Base-by-base conservation (phyloP, 306 rosid species). In the Hylodesmum podocarpum region DNA sequence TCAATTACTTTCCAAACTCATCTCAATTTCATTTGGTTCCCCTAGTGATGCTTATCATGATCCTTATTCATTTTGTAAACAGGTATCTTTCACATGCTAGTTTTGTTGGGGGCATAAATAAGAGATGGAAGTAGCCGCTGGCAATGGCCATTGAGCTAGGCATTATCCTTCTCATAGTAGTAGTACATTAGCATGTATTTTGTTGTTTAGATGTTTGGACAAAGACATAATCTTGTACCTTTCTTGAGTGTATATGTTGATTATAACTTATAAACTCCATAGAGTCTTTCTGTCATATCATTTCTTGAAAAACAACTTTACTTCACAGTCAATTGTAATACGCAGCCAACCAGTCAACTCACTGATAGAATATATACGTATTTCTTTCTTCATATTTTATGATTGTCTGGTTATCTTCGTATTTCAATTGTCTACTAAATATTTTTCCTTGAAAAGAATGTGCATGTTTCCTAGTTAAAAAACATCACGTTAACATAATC, bases 121-220 rank as follows among this genome's bases (percentile, higher is more conserved):
- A 78, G 82, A 70, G 63, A 53, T 28, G 40, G 69, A 50, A 46
- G 31, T 53, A 16, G 78, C 24, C 63, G 40, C 66, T 81, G 68
- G 28, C 51, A 62, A 40, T 12, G 12, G 53, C 16, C n/a, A 36
- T 51, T 69, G 11, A 54, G 66, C 59, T 34, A 62, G 74, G 62
- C 5, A 4, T 49, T 29, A 22, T 15, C 29, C 28, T 50, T 50
- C 72, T 70, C 77, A 12, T 46, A 22, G 29, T n/a, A 44, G 49
- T 40, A 63, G 29, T 16, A 44, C 22, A 27, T 51, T 71, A 68
- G 12, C 70, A 24, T 77, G 46, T 63, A 33, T 65, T 43, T 46
- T 14, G 13, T 25, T 29, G 15, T 21, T 71, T 6, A 72, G 8
- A 28, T 41, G 18, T 70, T 40, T 59, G 69, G 58, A 70, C 25